phyloP scores from a whole-genome alignment of 31 red algal species.

The Odonthalia washingtoniensis region DNA sequence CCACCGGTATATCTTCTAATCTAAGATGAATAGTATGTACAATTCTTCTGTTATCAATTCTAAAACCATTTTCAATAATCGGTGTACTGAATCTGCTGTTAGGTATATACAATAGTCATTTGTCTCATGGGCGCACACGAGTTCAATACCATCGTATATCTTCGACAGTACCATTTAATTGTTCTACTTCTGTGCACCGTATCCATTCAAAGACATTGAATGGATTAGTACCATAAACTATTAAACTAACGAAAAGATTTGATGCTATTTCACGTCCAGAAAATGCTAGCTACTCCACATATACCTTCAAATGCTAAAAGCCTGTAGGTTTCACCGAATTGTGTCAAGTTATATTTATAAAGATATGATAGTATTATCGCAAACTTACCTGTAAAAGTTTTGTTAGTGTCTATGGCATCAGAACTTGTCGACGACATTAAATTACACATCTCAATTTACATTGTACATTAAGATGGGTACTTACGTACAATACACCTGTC shows the following conservation, averaged over 20 bases:
- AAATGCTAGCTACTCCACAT: constrained; percentile 99
- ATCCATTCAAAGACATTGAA: constrained; percentile 98
- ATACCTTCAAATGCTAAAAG: constrained; percentile 99
- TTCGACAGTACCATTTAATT: constrained; percentile 96
- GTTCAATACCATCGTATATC: constrained; percentile 99
- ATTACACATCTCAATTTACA: too few species aligned
- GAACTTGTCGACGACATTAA: too few species aligned
- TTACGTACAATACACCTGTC: too few species aligned
- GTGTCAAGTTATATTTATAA: constrained; percentile 95
- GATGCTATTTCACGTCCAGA: constrained; percentile 96
- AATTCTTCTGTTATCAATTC: constrained; percentile 98
- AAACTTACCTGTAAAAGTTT: too few species aligned
- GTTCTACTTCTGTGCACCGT: constrained; percentile 84
- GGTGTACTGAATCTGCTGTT: constrained; percentile 96
- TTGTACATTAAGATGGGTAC: too few species aligned
- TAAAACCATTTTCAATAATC: constrained; percentile 97
- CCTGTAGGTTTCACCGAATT: constrained; percentile 93
- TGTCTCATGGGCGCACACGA: constrained; percentile 95
- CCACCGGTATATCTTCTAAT: constrained; percentile 90
- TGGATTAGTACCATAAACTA: constrained; percentile 94
- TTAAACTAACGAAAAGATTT: constrained; percentile 99
- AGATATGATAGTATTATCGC: too few species aligned
- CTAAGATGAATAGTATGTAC: constrained; percentile 87
- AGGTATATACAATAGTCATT: constrained; percentile 98
- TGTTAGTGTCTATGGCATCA: too few species aligned